Conservation (phyloP, 352 stramenopile genomes). For the Pythium aphanidermatum region DNA sequence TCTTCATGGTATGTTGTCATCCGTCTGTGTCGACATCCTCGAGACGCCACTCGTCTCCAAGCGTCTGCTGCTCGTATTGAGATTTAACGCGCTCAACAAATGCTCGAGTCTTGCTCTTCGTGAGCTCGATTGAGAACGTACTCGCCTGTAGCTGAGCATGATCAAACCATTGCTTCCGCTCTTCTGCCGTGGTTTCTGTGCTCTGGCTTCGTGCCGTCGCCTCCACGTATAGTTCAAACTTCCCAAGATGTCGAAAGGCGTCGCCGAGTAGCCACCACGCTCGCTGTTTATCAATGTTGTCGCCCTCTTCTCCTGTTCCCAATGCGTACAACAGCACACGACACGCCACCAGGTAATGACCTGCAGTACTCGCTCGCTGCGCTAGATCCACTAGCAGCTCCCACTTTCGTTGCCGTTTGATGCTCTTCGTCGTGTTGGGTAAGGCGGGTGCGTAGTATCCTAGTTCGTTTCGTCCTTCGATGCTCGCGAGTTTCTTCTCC, state of each 20-base stretch:
- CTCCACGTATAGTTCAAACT: conserved; percentile 45
- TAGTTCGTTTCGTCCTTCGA: neutral
- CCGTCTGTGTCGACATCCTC: no score
- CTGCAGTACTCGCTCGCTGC: conserved; percentile 27
- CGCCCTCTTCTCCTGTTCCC: neutral
- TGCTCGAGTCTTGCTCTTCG: no score
- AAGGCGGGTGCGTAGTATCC: neutral
- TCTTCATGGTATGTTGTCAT: no score
- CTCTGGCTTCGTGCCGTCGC: conserved; percentile 23
- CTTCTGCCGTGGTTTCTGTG: neutral
- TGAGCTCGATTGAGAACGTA: no score
- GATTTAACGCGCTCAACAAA: no score
- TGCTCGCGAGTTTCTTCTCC: conserved; percentile 22
- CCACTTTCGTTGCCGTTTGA: conserved; percentile 27
- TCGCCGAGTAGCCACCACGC: conserved; percentile 58
- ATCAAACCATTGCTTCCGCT: conserved; percentile 10
- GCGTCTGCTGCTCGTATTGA: no score
- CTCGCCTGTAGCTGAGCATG: conserved; percentile 13
- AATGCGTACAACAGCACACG: conserved; percentile 40
- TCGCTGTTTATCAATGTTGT: conserved; percentile 10
- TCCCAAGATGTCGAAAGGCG: conserved; percentile 50
- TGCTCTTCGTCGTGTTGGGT: neutral
- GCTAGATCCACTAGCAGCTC: conserved; percentile 47
- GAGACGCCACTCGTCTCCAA: no score
- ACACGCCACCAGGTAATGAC: conserved; percentile 54